phyloP scores from a whole-genome alignment of 1,284 basidiomycete species.

The Trametes sp. region DNA sequence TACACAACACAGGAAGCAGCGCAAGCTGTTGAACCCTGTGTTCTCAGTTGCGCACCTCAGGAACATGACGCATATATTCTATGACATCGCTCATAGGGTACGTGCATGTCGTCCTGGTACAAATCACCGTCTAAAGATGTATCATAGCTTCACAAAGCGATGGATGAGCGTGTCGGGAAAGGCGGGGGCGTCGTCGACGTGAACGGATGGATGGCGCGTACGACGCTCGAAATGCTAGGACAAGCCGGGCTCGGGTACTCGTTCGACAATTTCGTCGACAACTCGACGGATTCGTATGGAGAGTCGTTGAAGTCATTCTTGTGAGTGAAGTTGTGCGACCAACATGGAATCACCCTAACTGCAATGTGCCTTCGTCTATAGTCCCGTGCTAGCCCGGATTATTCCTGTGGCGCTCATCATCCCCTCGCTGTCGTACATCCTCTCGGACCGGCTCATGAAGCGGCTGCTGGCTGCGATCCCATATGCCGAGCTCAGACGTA shows the following conservation, averaged over 20 bases:
- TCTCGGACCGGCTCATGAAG: slow-evolving; percentile 9
- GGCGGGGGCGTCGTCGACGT: slow-evolving; percentile 40
- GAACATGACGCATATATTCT: slow-evolving; percentile 20
- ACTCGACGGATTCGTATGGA: slow-evolving; percentile 39
- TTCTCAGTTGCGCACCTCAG: slow-evolving; percentile 28
- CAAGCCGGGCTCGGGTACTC: slow-evolving; percentile 49
- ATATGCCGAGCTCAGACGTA: neutral
- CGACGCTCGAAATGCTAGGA: slow-evolving; percentile 49
- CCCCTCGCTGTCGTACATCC: slow-evolving; percentile 12
- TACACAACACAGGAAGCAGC: slow-evolving; percentile 22
- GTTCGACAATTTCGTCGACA: slow-evolving; percentile 43
- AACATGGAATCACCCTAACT: neutral
- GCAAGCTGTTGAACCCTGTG: slow-evolving; percentile 29
- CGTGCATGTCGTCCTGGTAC: neutral
- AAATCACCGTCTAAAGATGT: neutral
- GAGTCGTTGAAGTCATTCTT: slow-evolving; percentile 34
- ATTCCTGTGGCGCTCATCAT: slow-evolving; percentile 1
- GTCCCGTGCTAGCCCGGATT: neutral
- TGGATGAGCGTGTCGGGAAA: slow-evolving; percentile 14
- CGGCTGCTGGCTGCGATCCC: slow-evolving; percentile 10
- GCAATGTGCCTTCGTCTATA: neutral
- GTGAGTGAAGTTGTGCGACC: slow-evolving; percentile 13
- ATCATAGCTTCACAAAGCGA: slow-evolving; percentile 30
- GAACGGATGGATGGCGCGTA: slow-evolving; percentile 45
- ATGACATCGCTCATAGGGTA: slow-evolving; percentile 21